Evolutionary conservation across 768 basidiomycete genomes (phyloP), one percentile per base, ranked within the genome.

Genomic region (Galerina sulciceps): DNA sequence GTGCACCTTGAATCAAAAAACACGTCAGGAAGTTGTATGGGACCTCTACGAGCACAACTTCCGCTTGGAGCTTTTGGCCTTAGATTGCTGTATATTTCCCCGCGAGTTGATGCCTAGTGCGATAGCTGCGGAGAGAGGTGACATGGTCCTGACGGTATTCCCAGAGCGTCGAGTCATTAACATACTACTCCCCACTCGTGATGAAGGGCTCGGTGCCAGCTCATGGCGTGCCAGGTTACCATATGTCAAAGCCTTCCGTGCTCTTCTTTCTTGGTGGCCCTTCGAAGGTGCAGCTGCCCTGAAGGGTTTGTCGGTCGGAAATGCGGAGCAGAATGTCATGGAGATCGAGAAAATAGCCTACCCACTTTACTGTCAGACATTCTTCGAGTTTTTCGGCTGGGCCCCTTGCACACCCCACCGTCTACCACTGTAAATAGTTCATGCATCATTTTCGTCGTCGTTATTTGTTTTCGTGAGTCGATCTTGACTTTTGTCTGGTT

Each of bases 41-140:
- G 58, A 62, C 15, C 38, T 59, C 18, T 62, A 53, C 13, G 58
- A 65, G 31, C 53, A 57, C 49, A 65, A 65, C 31, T 65, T 62
- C 18, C 55, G 47, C 8, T 9, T 62, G 20, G 64, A 65, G 42
- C 31, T 65, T 13, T 15, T 64, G 2, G 49, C 47, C 0, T 22
- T 64, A 2, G 60, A 64, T 51, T 42, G 53, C 14, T 56, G 23
- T n/a, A 34, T 64, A 15, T 50, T 49, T 36, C 56, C 23, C 17
- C 41, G 34, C 2, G 38, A 44, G 3, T 5, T 26, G 10, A 50
- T 54, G 41, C 20, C 14, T 1, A 13, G 14, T 10, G 17, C 3
- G 43, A 14, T 15, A 6, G 26, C 13, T 4, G 45, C 14, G 5
- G 4, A 2, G 8, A 13, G 51, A 11, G 46, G 55, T 54, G 34